Conservation (phyloP, 1,139 yeast species). For the Keqinozyma sinolaborantium region DNA sequence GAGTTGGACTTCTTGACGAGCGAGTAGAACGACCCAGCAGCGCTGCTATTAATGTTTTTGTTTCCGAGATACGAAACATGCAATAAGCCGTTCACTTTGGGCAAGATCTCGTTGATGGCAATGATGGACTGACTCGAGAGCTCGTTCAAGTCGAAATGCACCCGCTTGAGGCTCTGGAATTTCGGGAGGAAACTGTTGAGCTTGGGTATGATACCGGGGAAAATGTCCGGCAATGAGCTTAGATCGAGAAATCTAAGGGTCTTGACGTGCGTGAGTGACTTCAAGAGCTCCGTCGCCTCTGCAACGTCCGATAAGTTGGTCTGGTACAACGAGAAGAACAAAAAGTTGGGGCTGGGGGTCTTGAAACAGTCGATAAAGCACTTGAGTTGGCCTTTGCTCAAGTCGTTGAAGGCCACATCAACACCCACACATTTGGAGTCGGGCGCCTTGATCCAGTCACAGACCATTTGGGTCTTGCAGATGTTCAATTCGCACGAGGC, state of each 20-base stretch:
- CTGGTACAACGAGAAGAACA: slow-evolving; percentile 70
- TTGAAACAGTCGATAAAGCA: slow-evolving; percentile 47
- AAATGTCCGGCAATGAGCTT: slow-evolving; percentile 67
- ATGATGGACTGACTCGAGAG: slow-evolving; percentile 61
- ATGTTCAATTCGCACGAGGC: slow-evolving; percentile 66
- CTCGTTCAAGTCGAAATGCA: slow-evolving; percentile 76
- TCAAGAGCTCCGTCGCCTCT: slow-evolving; percentile 51
- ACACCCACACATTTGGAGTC: slow-evolving; percentile 67
- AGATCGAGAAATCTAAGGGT: slow-evolving; percentile 71
- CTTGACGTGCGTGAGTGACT: slow-evolving; percentile 49
- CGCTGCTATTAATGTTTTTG: slow-evolving; percentile 49
- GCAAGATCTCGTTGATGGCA: slow-evolving; percentile 66
- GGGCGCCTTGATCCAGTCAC: slow-evolving; percentile 59
- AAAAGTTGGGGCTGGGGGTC: slow-evolving; percentile 34
- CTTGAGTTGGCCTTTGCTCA: slow-evolving; percentile 51
- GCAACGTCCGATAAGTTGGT: slow-evolving; percentile 55
- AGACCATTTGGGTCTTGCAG: slow-evolving; percentile 53
- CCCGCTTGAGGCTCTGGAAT: slow-evolving; percentile 60
- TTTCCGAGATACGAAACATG: slow-evolving; percentile 78
- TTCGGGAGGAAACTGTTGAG: slow-evolving; percentile 63
- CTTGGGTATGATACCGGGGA: slow-evolving; percentile 66
- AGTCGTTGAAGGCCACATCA: slow-evolving; percentile 80
- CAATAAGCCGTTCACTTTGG: slow-evolving; percentile 62
- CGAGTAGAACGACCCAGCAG: slow-evolving; percentile 66
- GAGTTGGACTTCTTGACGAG: slow-evolving; percentile 66